phyloP scores from a whole-genome alignment of 169 alveolate genomes.

The Plasmodium gonderi region DNA sequence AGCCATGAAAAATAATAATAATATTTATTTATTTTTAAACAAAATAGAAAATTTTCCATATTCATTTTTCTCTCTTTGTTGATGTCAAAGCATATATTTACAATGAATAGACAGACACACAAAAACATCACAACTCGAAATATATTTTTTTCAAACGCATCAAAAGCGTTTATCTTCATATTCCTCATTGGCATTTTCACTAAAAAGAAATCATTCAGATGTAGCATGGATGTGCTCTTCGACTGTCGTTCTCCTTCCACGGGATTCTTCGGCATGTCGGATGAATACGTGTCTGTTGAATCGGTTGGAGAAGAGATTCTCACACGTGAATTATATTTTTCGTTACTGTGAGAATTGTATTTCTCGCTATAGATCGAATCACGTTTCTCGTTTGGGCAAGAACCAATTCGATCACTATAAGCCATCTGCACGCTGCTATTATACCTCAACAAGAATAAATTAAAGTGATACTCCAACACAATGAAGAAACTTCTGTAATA shows the following conservation, averaged over 20 bases:
- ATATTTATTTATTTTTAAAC: slow-evolving; percentile 60
- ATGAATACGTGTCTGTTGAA: too few species aligned
- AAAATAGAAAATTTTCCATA: slow-evolving; percentile 51
- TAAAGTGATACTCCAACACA: slow-evolving; percentile 56
- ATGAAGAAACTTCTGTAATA: slow-evolving; percentile 63
- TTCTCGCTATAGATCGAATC: background rate
- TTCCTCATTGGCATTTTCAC: slow-evolving; percentile 30
- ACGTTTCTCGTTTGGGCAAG: too few species aligned
- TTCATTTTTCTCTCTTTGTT: slow-evolving; percentile 44
- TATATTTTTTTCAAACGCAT: slow-evolving; percentile 51
- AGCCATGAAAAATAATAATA: slow-evolving; percentile 65
- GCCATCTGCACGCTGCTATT: too few species aligned
- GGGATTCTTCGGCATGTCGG: too few species aligned
- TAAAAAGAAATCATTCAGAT: slow-evolving; percentile 21
- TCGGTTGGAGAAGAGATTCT: too few species aligned
- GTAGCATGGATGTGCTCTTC: background rate
- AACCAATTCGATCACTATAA: too few species aligned
- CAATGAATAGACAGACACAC: slow-evolving; percentile 50
- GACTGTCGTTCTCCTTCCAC: too few species aligned
- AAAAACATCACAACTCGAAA: slow-evolving; percentile 41
- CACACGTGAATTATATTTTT: too few species aligned
- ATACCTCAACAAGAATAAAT: slow-evolving; percentile 13
- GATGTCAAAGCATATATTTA: slow-evolving; percentile 52
- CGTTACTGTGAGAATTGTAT: background rate
- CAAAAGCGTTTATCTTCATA: slow-evolving; percentile 59